Evolutionary conservation across 2,329 filamentous ascomycete genomes (phyloP).

Genomic region (Fusarium succisae): DNA sequence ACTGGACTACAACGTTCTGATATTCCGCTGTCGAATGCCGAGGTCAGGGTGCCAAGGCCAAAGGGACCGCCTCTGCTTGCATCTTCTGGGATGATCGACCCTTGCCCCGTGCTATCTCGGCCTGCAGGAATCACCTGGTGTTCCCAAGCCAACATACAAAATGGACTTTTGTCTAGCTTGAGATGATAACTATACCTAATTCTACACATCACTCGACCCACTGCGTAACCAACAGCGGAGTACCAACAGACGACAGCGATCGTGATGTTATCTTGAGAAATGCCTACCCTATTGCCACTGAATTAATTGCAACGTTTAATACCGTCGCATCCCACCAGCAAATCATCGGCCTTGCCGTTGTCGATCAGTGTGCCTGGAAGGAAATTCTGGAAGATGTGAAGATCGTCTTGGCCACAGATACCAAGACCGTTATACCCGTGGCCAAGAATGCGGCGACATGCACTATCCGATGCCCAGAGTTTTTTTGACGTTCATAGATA

Average conservation of each 20-base stretch:
- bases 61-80: background rate
- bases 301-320: background rate
- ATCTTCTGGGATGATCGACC: background rate
- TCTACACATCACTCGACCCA: background rate
- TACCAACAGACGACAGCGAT: background rate
- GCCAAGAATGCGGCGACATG: slow-evolving; percentile 2
- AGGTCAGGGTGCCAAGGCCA: background rate
- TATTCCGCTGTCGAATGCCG: slow-evolving; percentile 12
- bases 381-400: background rate
- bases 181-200: slow-evolving; percentile 7
- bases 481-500: background rate
- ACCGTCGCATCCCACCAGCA: background rate
- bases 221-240: background rate
- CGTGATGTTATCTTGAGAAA: background rate
- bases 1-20: background rate
- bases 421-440: background rate
- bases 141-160: background rate
- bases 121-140: slow-evolving; percentile 5
- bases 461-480: background rate
- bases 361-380: background rate
- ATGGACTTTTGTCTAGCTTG: slow-evolving; percentile 21
- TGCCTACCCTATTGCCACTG: background rate
- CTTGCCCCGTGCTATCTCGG: slow-evolving; percentile 2
- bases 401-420: background rate
- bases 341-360: background rate